Evolutionary conservation across 2,329 filamentous ascomycete species (phyloP).

Genomic region (Phaeosphaeria sp.): DNA sequence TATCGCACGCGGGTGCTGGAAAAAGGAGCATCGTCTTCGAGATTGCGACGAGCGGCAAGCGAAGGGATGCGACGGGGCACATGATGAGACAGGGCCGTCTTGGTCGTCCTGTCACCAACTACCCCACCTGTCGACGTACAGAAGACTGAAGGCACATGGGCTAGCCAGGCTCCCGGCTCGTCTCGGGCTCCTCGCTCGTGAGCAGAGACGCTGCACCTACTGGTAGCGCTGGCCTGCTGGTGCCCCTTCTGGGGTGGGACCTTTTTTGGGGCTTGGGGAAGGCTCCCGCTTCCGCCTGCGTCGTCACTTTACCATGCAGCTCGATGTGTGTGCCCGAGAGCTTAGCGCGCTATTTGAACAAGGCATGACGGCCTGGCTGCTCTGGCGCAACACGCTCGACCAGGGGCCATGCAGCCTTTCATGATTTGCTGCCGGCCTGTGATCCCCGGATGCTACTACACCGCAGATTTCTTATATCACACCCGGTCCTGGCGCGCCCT

Average conservation of each 20-base stretch:
- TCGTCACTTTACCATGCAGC: neutral
- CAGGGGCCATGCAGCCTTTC: conserved; percentile 25
- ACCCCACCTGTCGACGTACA: conserved; percentile 7
- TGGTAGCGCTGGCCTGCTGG: neutral
- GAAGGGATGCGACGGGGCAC: conserved; percentile 17
- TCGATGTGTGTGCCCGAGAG: conserved; percentile 6
- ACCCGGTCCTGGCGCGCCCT: conserved; percentile 33
- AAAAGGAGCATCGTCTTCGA: neutral
- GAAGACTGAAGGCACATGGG: neutral
- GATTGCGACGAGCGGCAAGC: conserved; percentile 1
- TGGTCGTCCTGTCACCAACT: conserved; percentile 15
- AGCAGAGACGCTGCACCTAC: neutral
- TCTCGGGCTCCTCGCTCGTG: neutral
- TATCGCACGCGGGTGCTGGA: neutral
- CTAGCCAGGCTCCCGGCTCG: conserved; percentile 6
- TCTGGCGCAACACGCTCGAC: conserved; percentile 31
- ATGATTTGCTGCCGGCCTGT: conserved; percentile 40
- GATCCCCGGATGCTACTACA: conserved; percentile 37
- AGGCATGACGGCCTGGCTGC: conserved; percentile 31
- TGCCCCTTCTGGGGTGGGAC: neutral
- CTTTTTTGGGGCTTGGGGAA: neutral
- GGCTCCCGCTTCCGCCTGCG: neutral
- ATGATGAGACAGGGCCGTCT: conserved; percentile 24
- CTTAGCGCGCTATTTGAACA: conserved; percentile 32
- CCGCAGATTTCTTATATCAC: conserved; percentile 43